These are phyloP conservation scores for Cercospora beticola DNA, from an alignment of 2,329 filamentous ascomycete genomes.

Conservation along the genomic window DNA sequence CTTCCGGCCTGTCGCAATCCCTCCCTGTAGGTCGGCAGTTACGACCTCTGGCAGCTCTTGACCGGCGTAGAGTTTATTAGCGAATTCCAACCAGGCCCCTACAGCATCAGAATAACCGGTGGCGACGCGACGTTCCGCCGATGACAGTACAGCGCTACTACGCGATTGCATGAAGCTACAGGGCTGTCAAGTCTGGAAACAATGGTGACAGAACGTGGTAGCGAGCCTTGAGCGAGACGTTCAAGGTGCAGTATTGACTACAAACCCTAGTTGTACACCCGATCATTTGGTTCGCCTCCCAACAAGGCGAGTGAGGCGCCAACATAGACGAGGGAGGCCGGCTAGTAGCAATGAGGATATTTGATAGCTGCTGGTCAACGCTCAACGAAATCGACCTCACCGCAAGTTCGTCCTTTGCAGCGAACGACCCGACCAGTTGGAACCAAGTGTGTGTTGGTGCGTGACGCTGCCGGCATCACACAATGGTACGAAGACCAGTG, in stretches of 20 bases:
- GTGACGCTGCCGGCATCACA: background rate
- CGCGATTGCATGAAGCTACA: background rate
- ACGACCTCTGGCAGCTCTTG: background rate
- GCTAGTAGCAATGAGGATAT: background rate
- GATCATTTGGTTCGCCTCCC: background rate
- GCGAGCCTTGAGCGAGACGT: background rate
- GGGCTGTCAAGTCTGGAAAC: background rate
- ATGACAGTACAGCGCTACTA: background rate
- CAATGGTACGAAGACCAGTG: background rate
- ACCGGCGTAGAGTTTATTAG: constrained; percentile 15
- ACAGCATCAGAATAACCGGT: constrained; percentile 1
- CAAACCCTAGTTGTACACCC: background rate
- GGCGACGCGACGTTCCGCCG: constrained; percentile 11
- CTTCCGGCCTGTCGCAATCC: background rate
- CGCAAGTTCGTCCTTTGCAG: background rate
- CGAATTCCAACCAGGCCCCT: constrained; percentile 5
- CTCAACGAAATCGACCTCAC: background rate
- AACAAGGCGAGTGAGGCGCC: background rate
- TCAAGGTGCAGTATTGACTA: background rate
- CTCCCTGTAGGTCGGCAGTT: constrained; percentile 6
- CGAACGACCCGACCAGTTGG: background rate
- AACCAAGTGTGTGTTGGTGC: background rate
- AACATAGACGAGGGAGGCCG: background rate
- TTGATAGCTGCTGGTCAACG: background rate
- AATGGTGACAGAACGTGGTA: background rate